Evolutionary conservation across 345 rosid genomes (phyloP).

Genomic region (Dovyalis caffra): DNA sequence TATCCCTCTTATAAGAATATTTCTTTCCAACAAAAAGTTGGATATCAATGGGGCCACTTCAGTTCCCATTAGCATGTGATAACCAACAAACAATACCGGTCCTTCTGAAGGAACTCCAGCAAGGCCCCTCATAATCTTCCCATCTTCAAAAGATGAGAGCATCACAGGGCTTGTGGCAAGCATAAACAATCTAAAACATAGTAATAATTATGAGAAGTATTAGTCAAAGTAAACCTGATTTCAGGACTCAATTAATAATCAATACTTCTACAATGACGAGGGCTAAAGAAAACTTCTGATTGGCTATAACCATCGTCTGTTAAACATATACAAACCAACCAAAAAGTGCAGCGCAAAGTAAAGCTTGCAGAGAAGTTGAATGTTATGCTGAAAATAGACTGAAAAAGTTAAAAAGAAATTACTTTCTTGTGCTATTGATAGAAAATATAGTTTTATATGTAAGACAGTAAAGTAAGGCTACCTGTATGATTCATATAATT

Average conservation of each 20-base stretch:
- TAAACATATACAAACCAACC: background rate
- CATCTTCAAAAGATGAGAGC: slow-evolving; percentile 68
- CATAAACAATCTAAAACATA: slow-evolving; percentile 32
- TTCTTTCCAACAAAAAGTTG: slow-evolving; percentile 44
- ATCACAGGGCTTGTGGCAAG: slow-evolving; percentile 51
- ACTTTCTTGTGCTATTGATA: background rate
- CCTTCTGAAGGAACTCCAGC: slow-evolving; percentile 74
- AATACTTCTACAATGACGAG: background rate
- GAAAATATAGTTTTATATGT: background rate
- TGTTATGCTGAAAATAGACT: background rate
- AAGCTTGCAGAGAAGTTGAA: background rate
- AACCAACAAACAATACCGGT: slow-evolving; percentile 72
- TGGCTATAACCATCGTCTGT: background rate
- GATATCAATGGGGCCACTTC: slow-evolving; percentile 48
- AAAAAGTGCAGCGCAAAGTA: background rate
- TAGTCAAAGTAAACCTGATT: background rate
- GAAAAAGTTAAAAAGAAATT: background rate
- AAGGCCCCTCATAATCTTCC: slow-evolving; percentile 62
- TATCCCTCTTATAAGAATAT: slow-evolving; percentile 61
- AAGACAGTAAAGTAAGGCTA: slow-evolving; percentile 18
- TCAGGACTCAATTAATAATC: background rate
- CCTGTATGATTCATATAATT: slow-evolving; percentile 35
- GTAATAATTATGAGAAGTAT: background rate
- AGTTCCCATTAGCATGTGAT: slow-evolving; percentile 71
- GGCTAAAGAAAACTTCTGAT: background rate